Conservation (phyloP, 805 yeast species). For the Zygosaccharomyces kombuchaensis region DNA sequence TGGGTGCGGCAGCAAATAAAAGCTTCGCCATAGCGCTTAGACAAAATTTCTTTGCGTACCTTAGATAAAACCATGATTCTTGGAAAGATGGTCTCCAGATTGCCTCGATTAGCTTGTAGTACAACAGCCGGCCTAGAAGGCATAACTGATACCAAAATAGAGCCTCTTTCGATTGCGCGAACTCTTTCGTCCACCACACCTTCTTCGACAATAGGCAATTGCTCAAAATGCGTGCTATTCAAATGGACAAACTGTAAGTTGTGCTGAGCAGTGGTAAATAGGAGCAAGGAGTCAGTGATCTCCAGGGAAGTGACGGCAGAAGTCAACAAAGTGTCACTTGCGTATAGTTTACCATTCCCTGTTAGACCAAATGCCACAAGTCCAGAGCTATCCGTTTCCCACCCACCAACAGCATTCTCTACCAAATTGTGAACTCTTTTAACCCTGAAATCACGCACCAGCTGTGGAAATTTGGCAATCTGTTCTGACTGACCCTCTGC, state of each 20-base stretch:
- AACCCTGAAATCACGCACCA: constrained; percentile 60
- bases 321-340: constrained; percentile 54
- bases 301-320: constrained; percentile 78
- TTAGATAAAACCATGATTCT: constrained; percentile 85
- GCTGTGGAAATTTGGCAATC: constrained; percentile 58
- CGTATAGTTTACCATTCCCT: constrained; percentile 67
- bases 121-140: constrained; percentile 81
- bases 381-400: constrained; percentile 29
- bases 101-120: constrained; percentile 94
- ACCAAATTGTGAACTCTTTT: constrained; percentile 29
- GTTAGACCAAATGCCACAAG: constrained; percentile 67
- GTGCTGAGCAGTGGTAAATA: constrained; percentile 86
- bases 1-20: constrained; percentile 82
- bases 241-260: constrained; percentile 78
- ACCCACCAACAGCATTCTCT: constrained; percentile 26
- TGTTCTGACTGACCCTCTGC: constrained; percentile 29
- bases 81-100: constrained; percentile 89
- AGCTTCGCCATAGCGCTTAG: constrained; percentile 61
- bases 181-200: constrained; percentile 67
- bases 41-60: constrained; percentile 65
- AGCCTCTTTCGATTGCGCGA: constrained; percentile 88
- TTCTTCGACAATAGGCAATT: constrained; percentile 38
- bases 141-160: constrained; percentile 71
- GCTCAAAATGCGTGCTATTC: constrained; percentile 39
- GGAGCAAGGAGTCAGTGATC: constrained; percentile 63